Conservation (phyloP, 106 monocot species). For the Dendrobium huoshanense region DNA sequence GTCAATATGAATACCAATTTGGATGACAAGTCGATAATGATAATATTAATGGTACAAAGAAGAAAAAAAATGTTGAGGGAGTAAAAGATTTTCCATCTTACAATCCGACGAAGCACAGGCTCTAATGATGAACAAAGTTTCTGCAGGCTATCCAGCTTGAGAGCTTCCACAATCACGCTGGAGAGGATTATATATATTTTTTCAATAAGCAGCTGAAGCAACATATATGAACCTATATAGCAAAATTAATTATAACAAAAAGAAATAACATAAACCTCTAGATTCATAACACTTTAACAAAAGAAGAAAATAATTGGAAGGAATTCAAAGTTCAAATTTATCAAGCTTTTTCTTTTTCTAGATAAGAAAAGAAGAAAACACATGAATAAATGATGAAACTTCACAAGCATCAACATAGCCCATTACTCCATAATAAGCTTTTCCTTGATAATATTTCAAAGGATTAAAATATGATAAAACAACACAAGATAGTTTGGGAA, state of each 20-base stretch:
- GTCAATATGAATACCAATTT: neutral
- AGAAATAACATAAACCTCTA: neutral
- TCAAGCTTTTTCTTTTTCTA: neutral
- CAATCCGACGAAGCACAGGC: slow-evolving; percentile 47
- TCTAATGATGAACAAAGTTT: slow-evolving; percentile 54
- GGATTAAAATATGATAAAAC: neutral
- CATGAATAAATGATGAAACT: neutral
- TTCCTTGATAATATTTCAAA: neutral
- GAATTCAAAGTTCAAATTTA: neutral
- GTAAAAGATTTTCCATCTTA: slow-evolving; percentile 12
- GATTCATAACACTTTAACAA: neutral
- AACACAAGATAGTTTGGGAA: neutral
- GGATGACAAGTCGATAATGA: neutral
- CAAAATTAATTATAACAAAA: neutral
- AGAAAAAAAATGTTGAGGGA: neutral
- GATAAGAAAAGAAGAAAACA: neutral
- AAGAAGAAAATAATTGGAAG: neutral
- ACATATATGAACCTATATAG: neutral
- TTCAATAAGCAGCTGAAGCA: neutral
- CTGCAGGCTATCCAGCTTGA: slow-evolving; percentile 49
- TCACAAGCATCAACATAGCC: neutral
- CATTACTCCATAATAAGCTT: neutral
- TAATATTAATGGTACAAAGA: neutral
- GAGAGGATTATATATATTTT: slow-evolving; percentile 23
- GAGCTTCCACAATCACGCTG: slow-evolving; percentile 52